Conservation (phyloP, 2,329 filamentous ascomycete species). For the Didymella pomorum region DNA sequence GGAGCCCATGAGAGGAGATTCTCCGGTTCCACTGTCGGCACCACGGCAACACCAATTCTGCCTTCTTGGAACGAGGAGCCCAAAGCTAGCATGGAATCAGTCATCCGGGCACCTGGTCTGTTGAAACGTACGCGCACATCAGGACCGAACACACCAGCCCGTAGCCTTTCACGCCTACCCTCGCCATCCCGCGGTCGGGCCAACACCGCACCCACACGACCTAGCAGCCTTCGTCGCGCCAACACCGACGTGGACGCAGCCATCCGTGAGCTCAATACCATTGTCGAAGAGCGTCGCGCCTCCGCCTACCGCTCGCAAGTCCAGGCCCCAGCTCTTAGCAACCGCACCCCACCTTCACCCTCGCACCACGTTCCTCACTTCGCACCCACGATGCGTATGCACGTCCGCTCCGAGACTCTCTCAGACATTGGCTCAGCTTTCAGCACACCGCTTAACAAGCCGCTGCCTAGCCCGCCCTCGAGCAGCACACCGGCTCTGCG, state of each 20-base stretch:
- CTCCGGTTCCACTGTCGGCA: constrained; percentile 34
- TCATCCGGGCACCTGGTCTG: constrained; percentile 28
- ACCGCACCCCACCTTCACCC: constrained; percentile 44
- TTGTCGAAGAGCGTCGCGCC: constrained; percentile 57
- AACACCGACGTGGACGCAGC: constrained; percentile 55
- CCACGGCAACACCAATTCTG: constrained; percentile 36
- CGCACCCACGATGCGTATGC: constrained; percentile 55
- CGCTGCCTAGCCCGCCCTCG: constrained; percentile 33
- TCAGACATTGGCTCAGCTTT: constrained; percentile 59
- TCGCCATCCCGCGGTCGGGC: constrained; percentile 48
- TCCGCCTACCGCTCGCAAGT: constrained; percentile 46
- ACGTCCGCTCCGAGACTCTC: constrained; percentile 58
- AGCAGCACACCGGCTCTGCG: constrained; percentile 17
- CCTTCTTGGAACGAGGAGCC: constrained; percentile 39
- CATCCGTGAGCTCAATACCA: constrained; percentile 59
- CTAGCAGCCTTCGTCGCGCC: constrained; percentile 48
- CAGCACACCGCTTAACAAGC: constrained; percentile 50
- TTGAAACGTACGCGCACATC: constrained; percentile 42
- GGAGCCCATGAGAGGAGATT: constrained; percentile 31
- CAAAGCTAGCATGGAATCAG: constrained; percentile 28
- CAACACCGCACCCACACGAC: constrained; percentile 47
- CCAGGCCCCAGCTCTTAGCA: constrained; percentile 38
- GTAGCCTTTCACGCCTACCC: constrained; percentile 42
- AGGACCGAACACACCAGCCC: constrained; percentile 31
- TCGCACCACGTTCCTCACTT: constrained; percentile 57